Percentiles rank a stretch among this genome's conserved stretches.
Conservation (phyloP, 2,329 filamentous ascomycete genomes). For the Trichothecium roseum region DNA sequence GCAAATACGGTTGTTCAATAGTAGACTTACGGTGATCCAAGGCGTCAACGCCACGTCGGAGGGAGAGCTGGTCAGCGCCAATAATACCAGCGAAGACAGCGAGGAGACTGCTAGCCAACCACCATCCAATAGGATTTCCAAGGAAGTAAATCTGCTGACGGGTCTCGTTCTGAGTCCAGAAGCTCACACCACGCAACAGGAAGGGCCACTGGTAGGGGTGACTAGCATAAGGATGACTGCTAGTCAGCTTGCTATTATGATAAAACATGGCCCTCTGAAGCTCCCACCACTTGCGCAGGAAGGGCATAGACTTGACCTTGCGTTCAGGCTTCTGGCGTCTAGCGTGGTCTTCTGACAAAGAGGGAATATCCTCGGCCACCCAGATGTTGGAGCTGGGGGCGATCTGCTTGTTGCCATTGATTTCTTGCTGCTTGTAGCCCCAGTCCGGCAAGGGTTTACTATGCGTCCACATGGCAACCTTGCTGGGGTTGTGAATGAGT, state of each 20-base stretch:
- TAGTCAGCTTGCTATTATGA: constrained; percentile 97
- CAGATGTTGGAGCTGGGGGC: constrained; percentile 85
- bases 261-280: constrained; percentile 97
- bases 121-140: constrained; percentile 95
- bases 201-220: constrained; percentile 97
- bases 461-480: constrained; percentile 99
- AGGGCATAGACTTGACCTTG: constrained; percentile 74
- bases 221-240: constrained; percentile 91
- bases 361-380: constrained; percentile 87
- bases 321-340: constrained; percentile 67
- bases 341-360: constrained; percentile 57
- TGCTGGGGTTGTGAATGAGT: constrained; percentile 85
- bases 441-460: constrained; percentile 91
- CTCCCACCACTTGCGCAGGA: constrained; percentile 91
- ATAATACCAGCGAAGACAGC: constrained; percentile 91
- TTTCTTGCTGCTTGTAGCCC: constrained; percentile 95
- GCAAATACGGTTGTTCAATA: constrained; percentile 17
- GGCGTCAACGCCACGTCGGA: constrained; percentile 86
- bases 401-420: constrained; percentile 98
- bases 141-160: constrained; percentile 97
- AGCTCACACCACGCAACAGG: constrained; percentile 90
- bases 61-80: constrained; percentile 83
- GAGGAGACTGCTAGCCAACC: constrained; percentile 83
- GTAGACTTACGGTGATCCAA: constrained; percentile 75
- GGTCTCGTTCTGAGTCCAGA: constrained; percentile 97